phyloP scores from a whole-genome alignment of 306 rosid species.

The Cicer bijugum region DNA sequence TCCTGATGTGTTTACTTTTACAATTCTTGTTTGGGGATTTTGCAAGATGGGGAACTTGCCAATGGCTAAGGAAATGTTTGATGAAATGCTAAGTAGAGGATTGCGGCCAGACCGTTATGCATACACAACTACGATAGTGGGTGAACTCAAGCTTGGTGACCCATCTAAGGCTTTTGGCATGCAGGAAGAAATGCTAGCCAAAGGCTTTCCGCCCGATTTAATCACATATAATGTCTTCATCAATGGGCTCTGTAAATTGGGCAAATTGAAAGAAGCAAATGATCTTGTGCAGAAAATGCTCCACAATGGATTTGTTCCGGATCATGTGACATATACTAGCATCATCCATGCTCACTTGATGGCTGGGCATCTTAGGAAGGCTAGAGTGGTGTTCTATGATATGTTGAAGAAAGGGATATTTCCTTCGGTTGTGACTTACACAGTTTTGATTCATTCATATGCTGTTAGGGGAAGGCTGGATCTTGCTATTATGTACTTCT shows the following conservation, averaged over 20 bases:
- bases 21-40: slow-evolving; percentile 70
- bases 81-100: slow-evolving; percentile 71
- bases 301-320: slow-evolving; percentile 58
- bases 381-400: slow-evolving; percentile 60
- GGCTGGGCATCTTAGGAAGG: slow-evolving; percentile 62
- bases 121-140: slow-evolving; percentile 66
- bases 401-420: slow-evolving; percentile 66
- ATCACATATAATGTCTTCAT: slow-evolving; percentile 70
- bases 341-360: slow-evolving; percentile 70
- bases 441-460: slow-evolving; percentile 72
- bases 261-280: slow-evolving; percentile 61
- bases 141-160: slow-evolving; percentile 72
- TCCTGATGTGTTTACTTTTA: slow-evolving; percentile 76
- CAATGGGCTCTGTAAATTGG: slow-evolving; percentile 63
- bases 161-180: slow-evolving; percentile 60
- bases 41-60: slow-evolving; percentile 61
- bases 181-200: slow-evolving; percentile 76
- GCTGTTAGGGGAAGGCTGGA: slow-evolving; percentile 62
- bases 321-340: slow-evolving; percentile 78
- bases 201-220: slow-evolving; percentile 71
- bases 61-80: slow-evolving; percentile 66
- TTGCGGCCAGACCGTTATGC: slow-evolving; percentile 70
- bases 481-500: slow-evolving; percentile 63
- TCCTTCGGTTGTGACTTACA: slow-evolving; percentile 83
- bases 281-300: slow-evolving; percentile 60